These are phyloP conservation scores for Penicillium brevicompactum DNA, from an alignment of 2,329 filamentous ascomycete species.

Conservation along the genomic window DNA sequence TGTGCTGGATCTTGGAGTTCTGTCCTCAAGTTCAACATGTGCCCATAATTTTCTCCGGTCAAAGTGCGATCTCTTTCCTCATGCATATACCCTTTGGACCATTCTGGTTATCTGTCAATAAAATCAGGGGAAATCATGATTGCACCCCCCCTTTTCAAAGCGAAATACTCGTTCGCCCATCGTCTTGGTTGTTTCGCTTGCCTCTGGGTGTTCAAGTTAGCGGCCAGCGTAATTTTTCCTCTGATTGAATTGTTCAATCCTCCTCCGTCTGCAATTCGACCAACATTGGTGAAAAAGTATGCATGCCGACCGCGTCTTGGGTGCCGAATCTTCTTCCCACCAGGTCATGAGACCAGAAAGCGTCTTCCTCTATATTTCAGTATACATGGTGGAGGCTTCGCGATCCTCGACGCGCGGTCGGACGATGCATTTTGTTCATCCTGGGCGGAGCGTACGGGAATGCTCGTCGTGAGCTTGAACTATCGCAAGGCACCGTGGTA, in stretches of 20 bases:
- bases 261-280: neutral
- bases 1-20: neutral
- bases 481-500: conserved; percentile 8
- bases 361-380: neutral
- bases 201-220: neutral
- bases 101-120: neutral
- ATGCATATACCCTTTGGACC: too few species aligned
- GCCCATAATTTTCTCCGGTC: neutral
- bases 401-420: neutral
- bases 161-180: neutral
- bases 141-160: neutral
- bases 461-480: conserved; percentile 7
- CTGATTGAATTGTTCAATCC: neutral
- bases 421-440: conserved; percentile 3
- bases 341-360: neutral
- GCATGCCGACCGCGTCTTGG: conserved; percentile 1
- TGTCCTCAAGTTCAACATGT: neutral
- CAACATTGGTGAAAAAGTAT: conserved; percentile 5
- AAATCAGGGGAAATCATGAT: neutral
- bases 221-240: neutral
- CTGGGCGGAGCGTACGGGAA: conserved; percentile 8
- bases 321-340: conserved; percentile 7
- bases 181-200: neutral
- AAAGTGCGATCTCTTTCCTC: too few species aligned
- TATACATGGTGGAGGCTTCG: conserved; percentile 3